phyloP scores from a whole-genome alignment of 768 basidiomycete species.

The Mycena pura region DNA sequence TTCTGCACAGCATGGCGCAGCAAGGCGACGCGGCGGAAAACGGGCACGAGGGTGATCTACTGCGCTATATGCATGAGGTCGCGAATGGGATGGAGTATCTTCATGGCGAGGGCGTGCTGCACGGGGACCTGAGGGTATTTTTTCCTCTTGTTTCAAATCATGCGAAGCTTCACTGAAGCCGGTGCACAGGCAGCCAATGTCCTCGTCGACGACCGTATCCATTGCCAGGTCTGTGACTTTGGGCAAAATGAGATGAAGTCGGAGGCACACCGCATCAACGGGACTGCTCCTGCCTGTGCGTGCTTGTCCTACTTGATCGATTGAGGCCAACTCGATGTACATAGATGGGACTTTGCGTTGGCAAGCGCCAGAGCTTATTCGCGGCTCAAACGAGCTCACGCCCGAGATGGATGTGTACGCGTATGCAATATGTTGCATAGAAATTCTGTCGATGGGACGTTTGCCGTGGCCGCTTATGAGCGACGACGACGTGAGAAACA shows the following conservation, averaged over 20 bases:
- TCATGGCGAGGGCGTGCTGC: conserved; percentile 69
- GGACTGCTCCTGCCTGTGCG: conserved; percentile 54
- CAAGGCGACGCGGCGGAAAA: conserved; percentile 28
- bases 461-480: conserved; percentile 62
- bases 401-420: conserved; percentile 71
- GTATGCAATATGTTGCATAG: conserved; percentile 69
- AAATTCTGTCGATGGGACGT: conserved; percentile 67
- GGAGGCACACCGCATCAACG: conserved; percentile 69
- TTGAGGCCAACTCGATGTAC: neutral
- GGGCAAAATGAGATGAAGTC: conserved; percentile 83
- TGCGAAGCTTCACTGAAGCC: neutral
- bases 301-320: conserved; percentile 16
- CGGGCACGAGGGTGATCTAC: conserved; percentile 50
- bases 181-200: conserved; percentile 68
- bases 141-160: neutral
- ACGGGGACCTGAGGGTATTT: conserved; percentile 82
- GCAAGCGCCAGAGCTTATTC: conserved; percentile 74
- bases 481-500: conserved; percentile 56
- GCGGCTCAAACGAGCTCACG: conserved; percentile 53
- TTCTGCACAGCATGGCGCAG: conserved; percentile 37
- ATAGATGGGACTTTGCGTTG: conserved; percentile 75
- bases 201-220: conserved; percentile 69
- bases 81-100: conserved; percentile 85
- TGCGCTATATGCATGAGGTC: conserved; percentile 74
- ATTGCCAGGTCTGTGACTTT: conserved; percentile 83